Evolutionary conservation across 805 yeast genomes (phyloP).

Genomic region (Candida chilensis): DNA sequence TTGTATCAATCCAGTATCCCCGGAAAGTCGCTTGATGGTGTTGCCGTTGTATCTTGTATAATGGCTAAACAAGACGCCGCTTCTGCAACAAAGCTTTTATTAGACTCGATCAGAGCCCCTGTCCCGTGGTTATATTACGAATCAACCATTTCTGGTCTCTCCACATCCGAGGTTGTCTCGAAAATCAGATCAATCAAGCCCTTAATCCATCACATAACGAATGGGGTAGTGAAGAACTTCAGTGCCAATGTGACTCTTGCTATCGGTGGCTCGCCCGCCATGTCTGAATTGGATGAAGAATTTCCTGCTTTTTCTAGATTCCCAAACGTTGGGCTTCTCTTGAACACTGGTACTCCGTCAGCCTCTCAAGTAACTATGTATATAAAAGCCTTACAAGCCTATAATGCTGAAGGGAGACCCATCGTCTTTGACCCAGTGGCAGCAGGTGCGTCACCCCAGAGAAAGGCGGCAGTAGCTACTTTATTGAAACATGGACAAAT

Average conservation of each 20-base stretch:
- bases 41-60: slow-evolving; percentile 81
- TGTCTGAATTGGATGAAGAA: slow-evolving; percentile 71
- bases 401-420: slow-evolving; percentile 48
- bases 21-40: slow-evolving; percentile 57
- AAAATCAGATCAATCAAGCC: slow-evolving; percentile 31
- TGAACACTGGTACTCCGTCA: slow-evolving; percentile 72
- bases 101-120: slow-evolving; percentile 15
- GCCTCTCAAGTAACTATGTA: slow-evolving; percentile 31
- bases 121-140: slow-evolving; percentile 13
- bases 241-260: slow-evolving; percentile 85
- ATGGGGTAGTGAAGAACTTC: slow-evolving; percentile 79
- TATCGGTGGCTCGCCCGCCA: slow-evolving; percentile 78
- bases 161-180: slow-evolving; percentile 9
- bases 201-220: slow-evolving; percentile 80
- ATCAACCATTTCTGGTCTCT: neutral
- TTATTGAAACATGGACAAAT: slow-evolving; percentile 50
- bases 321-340: slow-evolving; percentile 45
- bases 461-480: slow-evolving; percentile 37
- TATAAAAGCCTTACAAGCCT: slow-evolving; percentile 43
- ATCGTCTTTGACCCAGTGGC: slow-evolving; percentile 91
- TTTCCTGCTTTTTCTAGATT: slow-evolving; percentile 53
- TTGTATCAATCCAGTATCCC: slow-evolving; percentile 37
- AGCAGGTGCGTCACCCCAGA: slow-evolving; percentile 66
- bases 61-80: slow-evolving; percentile 56
- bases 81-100: slow-evolving; percentile 33